Base-by-base conservation (phyloP, 2,329 filamentous ascomycete species). In the Ophiosphaerella herpotricha region DNA sequence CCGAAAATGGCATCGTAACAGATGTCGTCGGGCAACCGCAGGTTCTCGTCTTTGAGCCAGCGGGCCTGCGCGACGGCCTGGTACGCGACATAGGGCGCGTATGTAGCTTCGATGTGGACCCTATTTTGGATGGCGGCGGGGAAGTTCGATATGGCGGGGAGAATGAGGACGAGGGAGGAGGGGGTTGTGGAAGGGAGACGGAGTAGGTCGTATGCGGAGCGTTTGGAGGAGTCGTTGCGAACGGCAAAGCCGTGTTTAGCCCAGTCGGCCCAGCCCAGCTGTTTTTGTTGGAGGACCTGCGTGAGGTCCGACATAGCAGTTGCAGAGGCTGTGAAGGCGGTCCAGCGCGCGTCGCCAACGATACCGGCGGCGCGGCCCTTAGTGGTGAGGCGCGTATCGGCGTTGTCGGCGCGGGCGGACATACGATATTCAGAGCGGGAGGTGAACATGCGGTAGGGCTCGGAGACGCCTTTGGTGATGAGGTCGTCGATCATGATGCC, bases 401-500 rank as follows among this genome's bases (percentile, higher is more conserved):
- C 94, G 68, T 99, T 99, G 77, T 99, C 94, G 39, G 94, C 88
- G 55, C 94, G 88, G 2, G 91, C 85, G 37, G 88, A 90, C 82
- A 99, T 92, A 55, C 94, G 89, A 74, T 95, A 99, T 76, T 99
- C 94, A 75, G 89, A 96, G 57, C 94, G 86, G 5, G 90, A 89
- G 2, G 94, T 99, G 77, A 99, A 99, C 92, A 99, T 97, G 60
- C 94, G 86, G 75, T 99, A 99, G 1, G 94, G 94, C 70, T 99
- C 94, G 2, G 89, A 92, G 26, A 99, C 94, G 40, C 94, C 94
- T 75, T 97, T 97, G 18, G 93, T 97, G 67, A 96, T 87, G 33
- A 99, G 84, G 71, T 99, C 94, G 74, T 99, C 94, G 64, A 99
- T 92, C 91, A 99, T 96, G 75, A 99, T 89, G 60, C 94, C 94